Base-by-base conservation (phyloP, 164 flowering plant genomes). In the Amborella trichopoda region DNA sequence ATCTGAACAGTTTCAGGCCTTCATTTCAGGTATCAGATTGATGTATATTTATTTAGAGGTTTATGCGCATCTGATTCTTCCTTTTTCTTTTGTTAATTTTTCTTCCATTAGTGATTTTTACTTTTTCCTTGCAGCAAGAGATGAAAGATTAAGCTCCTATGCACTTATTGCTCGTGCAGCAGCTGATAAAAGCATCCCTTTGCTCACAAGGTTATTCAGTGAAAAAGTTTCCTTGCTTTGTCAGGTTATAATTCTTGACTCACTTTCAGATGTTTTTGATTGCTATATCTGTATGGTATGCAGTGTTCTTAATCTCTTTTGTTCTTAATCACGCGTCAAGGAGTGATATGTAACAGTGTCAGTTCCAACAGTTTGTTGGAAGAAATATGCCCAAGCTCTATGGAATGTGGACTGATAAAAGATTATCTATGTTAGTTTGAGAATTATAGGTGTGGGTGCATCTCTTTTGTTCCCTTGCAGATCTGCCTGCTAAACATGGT, bases 81-180 rank as follows among this genome's bases (percentile, higher is more conserved):
- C 9, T 46, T 37, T 12, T 33, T 17, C 22, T 30, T 50, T 28
- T 6, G 3, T n/a, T 5, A 24, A 24, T 24, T 28, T 39, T 14
- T 3, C 6, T 2, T 37, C 16, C 16, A 37, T 37, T 14, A 37
- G n/a, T 4, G 0, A 6, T 10, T 37, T 37, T 37, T 37, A 5
- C 3, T 44, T 24, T 48, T 28, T 19, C 22, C 22, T 55, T 66
- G 56, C 73, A 93, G 99, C 78, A 37, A 82, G 81, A 90, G 96
- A 93, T 64, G 96, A 93, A 52, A 84, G 94, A 50, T 61, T 93
- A 64, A 77, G 84, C 63, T 82, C 94, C 16, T 88, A 88, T 76
- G 96, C 95, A 49, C 85, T 87, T 58, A 83, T 91, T 64, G 98
- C 85, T 27, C 80, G 98, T 55, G 87, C 77, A 48, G 78, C 96